A percentile compares a stretch with the other conserved stretches of the same genome.
Evolutionary conservation across 2,329 filamentous ascomycete genomes (phyloP).

Genomic region (Diaporthe amygdali): DNA sequence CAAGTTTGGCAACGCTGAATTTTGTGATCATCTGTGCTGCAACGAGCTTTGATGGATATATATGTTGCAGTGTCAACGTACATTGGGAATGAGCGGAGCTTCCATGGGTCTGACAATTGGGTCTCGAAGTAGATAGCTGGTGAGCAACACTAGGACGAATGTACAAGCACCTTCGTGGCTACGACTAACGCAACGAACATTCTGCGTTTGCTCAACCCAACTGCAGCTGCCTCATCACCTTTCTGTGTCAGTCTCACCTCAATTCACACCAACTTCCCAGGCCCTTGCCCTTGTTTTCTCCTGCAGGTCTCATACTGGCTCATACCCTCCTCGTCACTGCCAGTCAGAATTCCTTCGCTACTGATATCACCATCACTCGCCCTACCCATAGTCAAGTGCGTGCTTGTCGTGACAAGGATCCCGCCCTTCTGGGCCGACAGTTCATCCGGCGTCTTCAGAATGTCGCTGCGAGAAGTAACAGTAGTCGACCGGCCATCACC

Average conservation of each 20-base stretch:
- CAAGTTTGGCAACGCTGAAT: neutral
- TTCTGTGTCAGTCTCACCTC: neutral
- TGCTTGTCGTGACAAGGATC: conserved; percentile 22
- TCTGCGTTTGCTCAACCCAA: neutral
- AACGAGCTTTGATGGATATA: neutral
- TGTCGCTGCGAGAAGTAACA: neutral
- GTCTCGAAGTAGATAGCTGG: neutral
- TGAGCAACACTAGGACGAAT: neutral
- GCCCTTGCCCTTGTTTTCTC: neutral
- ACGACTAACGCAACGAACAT: neutral
- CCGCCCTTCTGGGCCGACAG: neutral
- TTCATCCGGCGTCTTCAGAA: neutral
- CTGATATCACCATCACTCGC: conserved; percentile 14
- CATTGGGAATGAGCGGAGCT: neutral
- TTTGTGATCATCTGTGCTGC: neutral
- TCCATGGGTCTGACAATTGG: neutral
- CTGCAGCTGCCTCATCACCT: neutral
- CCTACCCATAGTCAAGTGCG: conserved; percentile 14
- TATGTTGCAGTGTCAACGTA: neutral
- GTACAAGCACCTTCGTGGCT: neutral
- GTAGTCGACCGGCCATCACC: neutral
- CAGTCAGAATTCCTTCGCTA: conserved; percentile 14
- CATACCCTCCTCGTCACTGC: neutral
- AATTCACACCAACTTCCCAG: neutral
- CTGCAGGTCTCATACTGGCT: neutral